Percentiles rank a stretch among this genome's conserved stretches.
Evolutionary conservation across 2,329 filamentous ascomycete genomes (phyloP).

Genomic region (Dactylonectria estremocensis): DNA sequence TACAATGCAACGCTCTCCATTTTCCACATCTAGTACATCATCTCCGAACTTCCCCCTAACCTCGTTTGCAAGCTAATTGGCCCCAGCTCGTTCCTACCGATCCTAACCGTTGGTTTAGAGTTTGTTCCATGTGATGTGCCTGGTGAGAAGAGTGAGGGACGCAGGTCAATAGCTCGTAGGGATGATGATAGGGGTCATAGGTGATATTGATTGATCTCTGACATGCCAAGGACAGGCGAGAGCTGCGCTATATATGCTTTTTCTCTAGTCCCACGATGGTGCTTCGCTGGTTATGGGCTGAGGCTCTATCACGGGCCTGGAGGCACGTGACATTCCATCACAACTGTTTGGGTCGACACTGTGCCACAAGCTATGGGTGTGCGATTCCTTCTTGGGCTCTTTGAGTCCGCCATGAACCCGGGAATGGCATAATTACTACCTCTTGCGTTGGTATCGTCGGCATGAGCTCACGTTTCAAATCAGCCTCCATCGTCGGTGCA

Average conservation of each 20-base stretch:
- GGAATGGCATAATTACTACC: conserved; percentile 76
- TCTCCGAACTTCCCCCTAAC: conserved; percentile 75
- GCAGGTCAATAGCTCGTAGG: too few species aligned
- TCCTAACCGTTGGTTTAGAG: conserved; percentile 69
- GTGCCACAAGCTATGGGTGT: conserved; percentile 64
- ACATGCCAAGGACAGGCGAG: too few species aligned
- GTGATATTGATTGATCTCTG: too few species aligned
- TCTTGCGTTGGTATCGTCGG: conserved; percentile 73
- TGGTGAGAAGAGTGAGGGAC: too few species aligned
- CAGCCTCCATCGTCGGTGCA: conserved; percentile 72
- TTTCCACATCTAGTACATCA: conserved; percentile 76
- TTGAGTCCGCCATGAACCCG: conserved; percentile 75
- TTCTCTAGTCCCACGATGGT: too few species aligned
- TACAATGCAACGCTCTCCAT: conserved; percentile 73
- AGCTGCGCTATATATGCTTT: too few species aligned
- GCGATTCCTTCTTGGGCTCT: conserved; percentile 71
- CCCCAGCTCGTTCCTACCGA: conserved; percentile 74
- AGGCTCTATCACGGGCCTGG: too few species aligned
- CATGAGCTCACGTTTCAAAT: conserved; percentile 73
- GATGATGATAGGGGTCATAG: too few species aligned
- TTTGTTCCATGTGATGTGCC: too few species aligned
- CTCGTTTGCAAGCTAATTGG: conserved; percentile 74
- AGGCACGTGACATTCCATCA: too few species aligned
- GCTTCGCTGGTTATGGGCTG: too few species aligned
- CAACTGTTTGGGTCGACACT: conserved; percentile 70